A percentile compares a stretch with the other conserved stretches of the same genome.
These are phyloP conservation scores for Blastobotrys parvus DNA, from an alignment of 805 yeast species.

Conservation along the genomic window DNA sequence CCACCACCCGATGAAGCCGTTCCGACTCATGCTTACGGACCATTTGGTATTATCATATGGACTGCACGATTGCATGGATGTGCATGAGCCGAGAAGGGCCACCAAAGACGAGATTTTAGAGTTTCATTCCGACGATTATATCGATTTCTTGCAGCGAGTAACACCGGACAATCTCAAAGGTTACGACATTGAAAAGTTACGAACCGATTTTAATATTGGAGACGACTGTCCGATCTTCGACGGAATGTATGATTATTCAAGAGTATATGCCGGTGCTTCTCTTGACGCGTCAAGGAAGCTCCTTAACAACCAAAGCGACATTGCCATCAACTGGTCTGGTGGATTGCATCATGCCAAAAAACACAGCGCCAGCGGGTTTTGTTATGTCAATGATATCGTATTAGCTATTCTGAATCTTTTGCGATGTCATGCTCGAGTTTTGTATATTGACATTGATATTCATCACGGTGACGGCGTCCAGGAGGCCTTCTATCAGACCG, in stretches of 20 bases:
- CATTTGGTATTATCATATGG: conserved; percentile 81
- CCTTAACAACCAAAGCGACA: conserved; percentile 74
- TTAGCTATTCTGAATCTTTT: conserved; percentile 71
- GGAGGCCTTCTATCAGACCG: conserved; percentile 88
- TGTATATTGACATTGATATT: conserved; percentile 82
- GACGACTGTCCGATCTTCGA: conserved; percentile 94
- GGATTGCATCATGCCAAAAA: conserved; percentile 92
- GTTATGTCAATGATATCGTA: conserved; percentile 86
- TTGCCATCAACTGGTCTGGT: conserved; percentile 90
- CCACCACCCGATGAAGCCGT: conserved; percentile 98
- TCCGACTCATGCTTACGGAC: conserved; percentile 86
- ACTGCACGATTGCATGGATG: conserved; percentile 81
- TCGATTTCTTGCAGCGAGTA: conserved; percentile 63
- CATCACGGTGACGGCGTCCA: conserved; percentile 96
- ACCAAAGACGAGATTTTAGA: conserved; percentile 68
- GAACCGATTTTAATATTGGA: conserved; percentile 64
- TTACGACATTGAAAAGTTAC: conserved; percentile 34
- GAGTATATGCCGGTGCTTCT: conserved; percentile 82
- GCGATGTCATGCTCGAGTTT: conserved; percentile 75
- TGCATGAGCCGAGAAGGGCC: conserved; percentile 77
- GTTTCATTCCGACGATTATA: conserved; percentile 84
- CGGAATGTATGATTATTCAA: conserved; percentile 86
- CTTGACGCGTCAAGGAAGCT: conserved; percentile 84
- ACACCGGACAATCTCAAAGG: conserved; percentile 67
- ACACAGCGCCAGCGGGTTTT: conserved; percentile 83